These are phyloP conservation scores for Apophysomyces ossiformis DNA, from an alignment of 371 early-diverging fungal genomes.

Conservation along the genomic window DNA sequence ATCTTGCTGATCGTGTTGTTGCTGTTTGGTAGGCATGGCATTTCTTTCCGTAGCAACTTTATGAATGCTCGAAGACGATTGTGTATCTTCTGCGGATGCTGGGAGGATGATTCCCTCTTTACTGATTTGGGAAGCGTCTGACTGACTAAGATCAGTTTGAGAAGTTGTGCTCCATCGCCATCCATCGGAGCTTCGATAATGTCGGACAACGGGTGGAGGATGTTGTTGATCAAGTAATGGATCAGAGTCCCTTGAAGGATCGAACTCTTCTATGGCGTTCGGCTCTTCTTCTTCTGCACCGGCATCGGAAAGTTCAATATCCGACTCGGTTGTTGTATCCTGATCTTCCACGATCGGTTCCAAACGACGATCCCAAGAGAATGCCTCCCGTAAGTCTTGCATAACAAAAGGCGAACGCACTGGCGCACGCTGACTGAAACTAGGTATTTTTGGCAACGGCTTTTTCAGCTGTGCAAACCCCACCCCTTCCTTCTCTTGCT, in stretches of 20 bases:
- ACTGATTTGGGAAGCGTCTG: neutral
- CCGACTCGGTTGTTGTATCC: neutral
- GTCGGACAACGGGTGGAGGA: neutral
- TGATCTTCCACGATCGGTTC: slow-evolving; percentile 19
- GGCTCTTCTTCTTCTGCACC: neutral
- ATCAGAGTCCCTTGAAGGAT: neutral
- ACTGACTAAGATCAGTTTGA: neutral
- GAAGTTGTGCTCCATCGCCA: slow-evolving; percentile 2
- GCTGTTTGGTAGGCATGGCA: no score
- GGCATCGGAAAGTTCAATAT: neutral
- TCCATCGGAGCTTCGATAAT: neutral
- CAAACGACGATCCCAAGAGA: slow-evolving; percentile 11
- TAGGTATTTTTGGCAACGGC: slow-evolving; percentile 17
- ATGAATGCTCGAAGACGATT: no score
- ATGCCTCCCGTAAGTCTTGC: neutral
- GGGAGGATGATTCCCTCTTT: no score
- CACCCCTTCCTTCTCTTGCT: neutral
- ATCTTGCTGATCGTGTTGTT: no score
- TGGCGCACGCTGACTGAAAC: slow-evolving; percentile 4
- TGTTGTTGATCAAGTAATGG: no score
- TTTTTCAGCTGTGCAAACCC: neutral
- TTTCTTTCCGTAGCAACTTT: no score
- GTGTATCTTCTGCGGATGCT: no score
- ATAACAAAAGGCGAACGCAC: neutral
- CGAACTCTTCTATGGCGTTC: neutral